A percentile compares a stretch with the other conserved stretches of the same genome.
Evolutionary conservation across 805 yeast genomes (phyloP).

Genomic region (Kluyveromyces wickerhamii): DNA sequence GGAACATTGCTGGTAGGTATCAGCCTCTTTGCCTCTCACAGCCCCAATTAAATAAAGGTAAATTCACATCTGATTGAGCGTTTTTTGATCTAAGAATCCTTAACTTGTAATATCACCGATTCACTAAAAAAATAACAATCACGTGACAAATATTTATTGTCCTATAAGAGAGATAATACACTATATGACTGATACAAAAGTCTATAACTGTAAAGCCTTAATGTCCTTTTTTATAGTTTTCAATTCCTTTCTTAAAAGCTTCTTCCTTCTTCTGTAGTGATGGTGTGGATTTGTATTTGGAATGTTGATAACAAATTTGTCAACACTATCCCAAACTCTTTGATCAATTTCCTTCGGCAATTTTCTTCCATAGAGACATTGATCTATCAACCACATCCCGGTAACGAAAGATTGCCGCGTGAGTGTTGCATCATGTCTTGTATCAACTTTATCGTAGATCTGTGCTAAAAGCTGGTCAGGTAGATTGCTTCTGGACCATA

Average conservation of each 20-base stretch:
- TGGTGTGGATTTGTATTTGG: constrained; percentile 5
- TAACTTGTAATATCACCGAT: too few species aligned
- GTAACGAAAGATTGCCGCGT: constrained; percentile 78
- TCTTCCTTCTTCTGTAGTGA: constrained; percentile 15
- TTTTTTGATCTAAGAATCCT: too few species aligned
- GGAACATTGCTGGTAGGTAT: too few species aligned
- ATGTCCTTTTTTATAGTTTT: constrained; percentile 17
- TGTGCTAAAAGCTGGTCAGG: constrained; percentile 51
- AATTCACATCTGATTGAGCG: too few species aligned
- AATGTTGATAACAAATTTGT: constrained; percentile 19
- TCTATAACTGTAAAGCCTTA: constrained; percentile 4
- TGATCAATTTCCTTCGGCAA: constrained; percentile 63
- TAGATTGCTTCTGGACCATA: constrained; percentile 76
- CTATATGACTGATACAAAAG: too few species aligned
- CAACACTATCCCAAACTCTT: constrained; percentile 77
- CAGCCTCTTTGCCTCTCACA: too few species aligned
- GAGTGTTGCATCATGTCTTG: constrained; percentile 60
- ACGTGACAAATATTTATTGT: too few species aligned
- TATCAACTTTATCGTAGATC: constrained; percentile 68
- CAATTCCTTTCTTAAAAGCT: constrained; percentile 21
- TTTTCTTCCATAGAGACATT: constrained; percentile 88
- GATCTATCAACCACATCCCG: constrained; percentile 98
- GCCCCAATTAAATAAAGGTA: not conserved
- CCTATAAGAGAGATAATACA: too few species aligned
- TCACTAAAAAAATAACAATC: too few species aligned